These are phyloP conservation scores for Xerophyta viscosa DNA, from an alignment of 106 monocot species.

Conservation along the genomic window DNA sequence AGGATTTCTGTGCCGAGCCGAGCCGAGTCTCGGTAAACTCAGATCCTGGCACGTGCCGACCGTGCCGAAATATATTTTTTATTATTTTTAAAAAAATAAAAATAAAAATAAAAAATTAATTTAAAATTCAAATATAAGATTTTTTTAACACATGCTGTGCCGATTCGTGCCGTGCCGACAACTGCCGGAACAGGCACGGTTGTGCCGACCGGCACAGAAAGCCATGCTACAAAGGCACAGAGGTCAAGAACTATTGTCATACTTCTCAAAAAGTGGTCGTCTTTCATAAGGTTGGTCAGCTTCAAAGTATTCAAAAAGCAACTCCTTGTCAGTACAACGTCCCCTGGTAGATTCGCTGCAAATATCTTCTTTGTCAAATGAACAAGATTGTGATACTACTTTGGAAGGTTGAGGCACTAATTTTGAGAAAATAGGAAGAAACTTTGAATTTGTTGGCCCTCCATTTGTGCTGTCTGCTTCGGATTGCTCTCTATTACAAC, in stretches of 20 bases:
- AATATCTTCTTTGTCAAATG: slow-evolving; percentile 12
- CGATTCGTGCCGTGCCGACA: no score
- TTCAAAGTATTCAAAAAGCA: slow-evolving; percentile 94
- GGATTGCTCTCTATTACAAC: background rate
- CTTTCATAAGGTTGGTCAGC: slow-evolving; percentile 65
- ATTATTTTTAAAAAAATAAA: no score
- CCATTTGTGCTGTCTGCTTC: slow-evolving; percentile 5
- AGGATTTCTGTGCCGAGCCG: no score
- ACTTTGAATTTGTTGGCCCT: slow-evolving; percentile 4
- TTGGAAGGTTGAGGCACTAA: slow-evolving; percentile 26
- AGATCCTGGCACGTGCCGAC: no score
- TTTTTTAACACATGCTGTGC: no score
- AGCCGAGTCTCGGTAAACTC: no score
- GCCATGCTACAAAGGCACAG: background rate
- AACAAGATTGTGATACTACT: slow-evolving; percentile 3
- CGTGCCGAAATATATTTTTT: no score
- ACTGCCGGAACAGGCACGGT: no score
- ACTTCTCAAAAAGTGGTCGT: slow-evolving; percentile 70
- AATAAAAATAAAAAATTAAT: no score
- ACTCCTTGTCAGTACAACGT: slow-evolving; percentile 19
- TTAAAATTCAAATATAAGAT: no score
- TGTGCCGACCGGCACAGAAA: no score
- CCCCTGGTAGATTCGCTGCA: background rate
- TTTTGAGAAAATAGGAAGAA: slow-evolving; percentile 36
- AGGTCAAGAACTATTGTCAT: slow-evolving; percentile 11